Evolutionary conservation across 2,329 filamentous ascomycete species (phyloP).

Genomic region (Thelonectria rubi): DNA sequence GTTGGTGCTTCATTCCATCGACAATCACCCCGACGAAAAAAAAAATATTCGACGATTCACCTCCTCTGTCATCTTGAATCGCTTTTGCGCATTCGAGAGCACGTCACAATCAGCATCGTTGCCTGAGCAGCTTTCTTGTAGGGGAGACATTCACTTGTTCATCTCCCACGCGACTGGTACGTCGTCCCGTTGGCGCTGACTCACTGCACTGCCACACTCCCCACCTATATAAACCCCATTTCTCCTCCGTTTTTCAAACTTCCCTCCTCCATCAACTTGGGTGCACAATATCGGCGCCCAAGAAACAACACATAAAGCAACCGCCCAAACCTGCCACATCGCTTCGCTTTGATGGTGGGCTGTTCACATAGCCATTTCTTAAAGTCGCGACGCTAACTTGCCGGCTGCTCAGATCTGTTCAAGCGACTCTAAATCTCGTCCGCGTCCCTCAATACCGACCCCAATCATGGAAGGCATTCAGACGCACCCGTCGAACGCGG

Average conservation of each 20-base stretch:
- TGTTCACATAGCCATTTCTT: slow-evolving; percentile 13
- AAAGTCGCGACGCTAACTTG: slow-evolving; percentile 39
- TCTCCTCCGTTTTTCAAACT: slow-evolving; percentile 36
- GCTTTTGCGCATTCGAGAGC: slow-evolving; percentile 32
- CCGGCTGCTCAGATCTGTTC: slow-evolving; percentile 47
- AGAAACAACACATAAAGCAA: background rate
- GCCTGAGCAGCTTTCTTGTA: slow-evolving; percentile 55
- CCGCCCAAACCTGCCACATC: slow-evolving; percentile 16
- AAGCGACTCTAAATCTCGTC: slow-evolving; percentile 34
- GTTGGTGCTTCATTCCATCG: slow-evolving; percentile 32
- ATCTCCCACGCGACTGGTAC: slow-evolving; percentile 84
- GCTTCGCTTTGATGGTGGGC: slow-evolving; percentile 37
- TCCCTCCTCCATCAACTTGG: slow-evolving; percentile 35
- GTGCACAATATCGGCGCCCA: slow-evolving; percentile 17
- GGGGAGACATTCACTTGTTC: slow-evolving; percentile 99
- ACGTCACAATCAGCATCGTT: slow-evolving; percentile 22
- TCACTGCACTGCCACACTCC: slow-evolving; percentile 36
- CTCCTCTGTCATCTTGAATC: slow-evolving; percentile 28
- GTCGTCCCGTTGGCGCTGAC: slow-evolving; percentile 43
- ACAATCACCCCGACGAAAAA: slow-evolving; percentile 18
- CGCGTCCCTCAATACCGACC: slow-evolving; percentile 35
- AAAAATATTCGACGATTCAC: slow-evolving; percentile 6
- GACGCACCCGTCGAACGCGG: slow-evolving; percentile 89
- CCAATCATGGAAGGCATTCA: slow-evolving; percentile 85
- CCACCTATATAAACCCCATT: slow-evolving; percentile 40